Evolutionary conservation across 805 yeast species (phyloP), one percentile per base, ranked within the genome.

Genomic region (Torulaspora gathmanii): DNA sequence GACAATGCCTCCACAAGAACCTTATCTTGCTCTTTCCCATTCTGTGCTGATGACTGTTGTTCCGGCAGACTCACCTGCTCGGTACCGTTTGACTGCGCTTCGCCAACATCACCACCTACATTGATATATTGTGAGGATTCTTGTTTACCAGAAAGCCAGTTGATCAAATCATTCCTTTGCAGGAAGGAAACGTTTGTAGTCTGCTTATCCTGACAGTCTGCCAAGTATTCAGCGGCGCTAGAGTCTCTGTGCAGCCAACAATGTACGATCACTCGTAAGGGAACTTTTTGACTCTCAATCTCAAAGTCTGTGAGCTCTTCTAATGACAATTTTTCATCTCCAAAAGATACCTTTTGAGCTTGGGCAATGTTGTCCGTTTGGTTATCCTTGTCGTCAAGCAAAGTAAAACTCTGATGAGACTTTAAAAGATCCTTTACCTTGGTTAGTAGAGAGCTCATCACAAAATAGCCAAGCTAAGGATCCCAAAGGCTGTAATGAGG

Each of bases 111-210:
- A 34, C 31, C 76, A 17, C 37, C 57, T 5, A 46, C 46, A 35
- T 63, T 65, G 27, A 82, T 66, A 59, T 75, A 82, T 43, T 79
- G 76, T 51, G 86, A 80, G 19, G 74, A 71, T 30, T 74, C 79
- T 3, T 80, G 70, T 16, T 78, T 72, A 3, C 96, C 96, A 48
- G 75, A 76, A 41, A 91, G 73, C 89, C 93, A 90, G 25, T 86
- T 77, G 44, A 83, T 73, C 49, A 91, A 73, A 60, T 91, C 96
- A 7, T 88, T 82, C 66, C 95, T 81, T 56, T 88, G 95, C 61
- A 86, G 67, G 60, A 91, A 90, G 46, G 86, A 80, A 60, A 91
- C 77, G 51, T 86, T 86, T 2, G 79, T 72, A 27, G 91, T 73
- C 2, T 77, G 74, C 31, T 75, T 69, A 40, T 73, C 75, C 56